Base-by-base conservation (phyloP, 805 yeast species). In the Vanderwaltozyma yarrowii region DNA sequence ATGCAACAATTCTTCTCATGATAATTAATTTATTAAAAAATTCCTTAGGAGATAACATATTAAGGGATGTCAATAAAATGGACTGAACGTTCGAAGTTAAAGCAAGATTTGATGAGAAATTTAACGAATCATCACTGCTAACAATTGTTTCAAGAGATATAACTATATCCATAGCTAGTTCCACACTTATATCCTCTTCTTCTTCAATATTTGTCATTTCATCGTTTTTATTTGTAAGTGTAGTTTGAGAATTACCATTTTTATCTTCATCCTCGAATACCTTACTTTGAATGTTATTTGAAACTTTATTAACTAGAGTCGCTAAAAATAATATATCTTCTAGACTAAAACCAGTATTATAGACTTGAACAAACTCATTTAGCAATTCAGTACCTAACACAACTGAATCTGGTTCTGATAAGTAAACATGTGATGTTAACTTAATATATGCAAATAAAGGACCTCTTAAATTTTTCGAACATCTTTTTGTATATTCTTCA, bases 21-120 rank as follows among this genome's bases (percentile, higher is more conserved):
- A 50, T 37, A n/a, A 60, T 58, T 18, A 60, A 39, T 30, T 52
- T 58, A 34, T 55, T 53, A 6, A 44, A 39, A 18, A 54, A 54
- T n/a, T 37, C 39, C 30, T 51, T 55, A 1, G 33, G 27, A 13
- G 36, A 31, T 24, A 56, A 36, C 4, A 23, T 30, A 4, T 48
- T 46, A 11, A 58, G 36, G 1, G 54, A 14, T 9, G 31, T 26
- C 10, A 56, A 36, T 19, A 56, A 32, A 7, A 35, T 36, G 3
- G 19, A 37, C 35, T 55, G 60, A 1, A 54, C 39, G n/a, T 29
- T 15, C 2, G 42, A 31, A 2, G 45, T 43, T 2, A 29, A 4
- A 1, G 21, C 25, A 4, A 33, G 20, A 16, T 38, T 28, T 5
- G 28, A 16, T 9, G 40, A 31, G n/a, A 45, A 45, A 28, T 52